Base-by-base conservation (phyloP, 495 filamentous ascomycete species). In the Evansstolkia leycettana region DNA sequence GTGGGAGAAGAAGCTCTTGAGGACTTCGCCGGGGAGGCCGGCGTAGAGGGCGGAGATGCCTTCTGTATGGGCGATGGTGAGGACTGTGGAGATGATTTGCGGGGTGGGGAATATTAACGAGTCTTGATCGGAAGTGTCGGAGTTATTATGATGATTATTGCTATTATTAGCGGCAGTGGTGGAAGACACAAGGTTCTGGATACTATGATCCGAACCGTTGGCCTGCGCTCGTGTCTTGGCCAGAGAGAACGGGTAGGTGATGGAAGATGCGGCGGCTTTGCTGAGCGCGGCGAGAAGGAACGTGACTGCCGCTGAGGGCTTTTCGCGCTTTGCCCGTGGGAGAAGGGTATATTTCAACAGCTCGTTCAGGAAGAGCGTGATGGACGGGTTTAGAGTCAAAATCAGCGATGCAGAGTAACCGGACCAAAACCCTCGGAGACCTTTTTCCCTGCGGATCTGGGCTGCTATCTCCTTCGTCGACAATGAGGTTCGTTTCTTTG, bases 221-320 rank as follows among this genome's bases (percentile, higher is more conserved):
- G 73, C 68, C 54, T 92, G 83, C 1, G 82, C 65, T 30, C 87
- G 63, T 0, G 82, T 76, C 54, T 87, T 85, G 14, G 85, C 87
- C 14, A 86, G 73, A 10, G 80, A 79, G 54, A 94, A 78, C 0
- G 89, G 89, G 54, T 94, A 94, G 5, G 83, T 94, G 38, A 90
- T 62, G 0, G 75, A 67, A 2, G 76, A 86, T 0, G 88, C 88
- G 6, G 80, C 60, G 4, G 77, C 79, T 50, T 94, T 94, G 51
- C 80, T 84, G 10, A 82, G 36, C 0, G 87, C 88, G 1, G 88
- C 89, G 15, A 94, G 51, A 0, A 94, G 51, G 46, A 94, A 84
- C 0, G 70, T 81, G 10, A 64, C 44, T 31, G 47, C 57, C n/a
- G 65, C 37, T 9, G 58, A 54, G 50, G 79, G 75, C 15, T 68